These are phyloP conservation scores for Trichophyton schoenleinii DNA, from an alignment of 2,329 filamentous ascomycete species.

Conservation along the genomic window DNA sequence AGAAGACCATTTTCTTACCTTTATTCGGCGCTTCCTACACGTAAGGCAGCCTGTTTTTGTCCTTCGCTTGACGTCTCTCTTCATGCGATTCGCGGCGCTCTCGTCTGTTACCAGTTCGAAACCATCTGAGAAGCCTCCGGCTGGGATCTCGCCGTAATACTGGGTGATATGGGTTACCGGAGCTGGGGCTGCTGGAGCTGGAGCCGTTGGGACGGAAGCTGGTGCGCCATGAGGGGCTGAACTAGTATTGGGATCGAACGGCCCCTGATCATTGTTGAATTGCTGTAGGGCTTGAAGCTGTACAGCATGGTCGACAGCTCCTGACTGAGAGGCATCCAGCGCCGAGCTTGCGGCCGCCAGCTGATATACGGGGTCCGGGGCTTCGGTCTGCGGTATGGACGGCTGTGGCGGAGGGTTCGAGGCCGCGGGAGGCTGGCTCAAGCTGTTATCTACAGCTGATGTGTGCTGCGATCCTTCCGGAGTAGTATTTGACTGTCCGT, in stretches of 20 bases:
- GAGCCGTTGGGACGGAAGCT: background rate
- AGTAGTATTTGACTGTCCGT: background rate
- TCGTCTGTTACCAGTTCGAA: constrained; percentile 39
- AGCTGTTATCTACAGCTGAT: background rate
- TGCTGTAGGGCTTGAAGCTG: constrained; percentile 9
- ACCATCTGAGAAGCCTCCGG: constrained; percentile 34
- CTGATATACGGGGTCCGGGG: background rate
- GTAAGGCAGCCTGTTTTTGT: constrained; percentile 62
- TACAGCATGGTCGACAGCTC: constrained; percentile 24
- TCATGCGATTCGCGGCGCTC: constrained; percentile 46
- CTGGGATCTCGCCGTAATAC: constrained; percentile 36
- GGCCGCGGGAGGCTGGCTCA: background rate
- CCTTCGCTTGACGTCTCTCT: constrained; percentile 62
- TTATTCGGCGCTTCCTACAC: constrained; percentile 56
- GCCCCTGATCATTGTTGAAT: constrained; percentile 6
- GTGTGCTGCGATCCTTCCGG: background rate
- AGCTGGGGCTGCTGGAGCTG: background rate
- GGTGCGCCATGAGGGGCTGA: background rate
- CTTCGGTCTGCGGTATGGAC: background rate
- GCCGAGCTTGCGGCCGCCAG: background rate
- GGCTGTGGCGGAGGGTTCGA: background rate
- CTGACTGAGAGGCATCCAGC: constrained; percentile 15
- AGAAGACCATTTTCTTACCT: constrained; percentile 41
- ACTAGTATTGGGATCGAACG: constrained; percentile 6
- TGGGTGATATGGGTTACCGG: constrained; percentile 25